phyloP scores from a whole-genome alignment of 2,329 filamentous ascomycete genomes.

The Xylaria sp. region DNA sequence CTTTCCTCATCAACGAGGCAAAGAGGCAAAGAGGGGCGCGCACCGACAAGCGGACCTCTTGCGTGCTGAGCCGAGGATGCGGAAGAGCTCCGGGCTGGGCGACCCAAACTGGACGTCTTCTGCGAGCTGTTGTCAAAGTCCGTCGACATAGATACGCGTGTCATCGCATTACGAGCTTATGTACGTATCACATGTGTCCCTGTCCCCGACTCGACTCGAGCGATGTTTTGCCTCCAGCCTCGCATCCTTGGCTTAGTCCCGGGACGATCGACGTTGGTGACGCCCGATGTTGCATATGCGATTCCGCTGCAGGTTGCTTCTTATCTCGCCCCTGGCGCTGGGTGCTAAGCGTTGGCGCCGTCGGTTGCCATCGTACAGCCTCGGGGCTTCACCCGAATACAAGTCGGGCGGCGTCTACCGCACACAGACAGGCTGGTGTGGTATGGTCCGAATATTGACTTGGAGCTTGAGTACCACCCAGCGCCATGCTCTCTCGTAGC shows the following conservation, averaged over 20 bases:
- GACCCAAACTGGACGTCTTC: slow-evolving; percentile 21
- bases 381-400: slow-evolving; percentile 33
- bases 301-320: not conserved
- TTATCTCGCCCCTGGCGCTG: slow-evolving; percentile 14
- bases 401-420: slow-evolving; percentile 30
- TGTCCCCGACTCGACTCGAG: slow-evolving; percentile 4
- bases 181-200: slow-evolving; percentile 15
- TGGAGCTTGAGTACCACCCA: slow-evolving; percentile 29
- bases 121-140: slow-evolving; percentile 28
- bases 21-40: slow-evolving; percentile 19
- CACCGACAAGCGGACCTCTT: slow-evolving; percentile 28
- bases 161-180: slow-evolving; percentile 29
- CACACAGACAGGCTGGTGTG: slow-evolving; percentile 18
- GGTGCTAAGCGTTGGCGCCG: slow-evolving; percentile 14
- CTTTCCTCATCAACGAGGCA: slow-evolving; percentile 15
- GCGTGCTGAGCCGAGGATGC: slow-evolving; percentile 18
- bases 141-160: slow-evolving; percentile 23
- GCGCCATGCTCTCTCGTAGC: slow-evolving; percentile 23
- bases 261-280: slow-evolving; percentile 9
- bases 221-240: slow-evolving; percentile 22
- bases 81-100: slow-evolving; percentile 29
- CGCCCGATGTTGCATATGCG: slow-evolving; percentile 20
- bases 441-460: slow-evolving; percentile 26
- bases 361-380: slow-evolving; percentile 10
- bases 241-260: not conserved